A percentile compares a stretch with the other conserved stretches of the same genome.
Conservation (phyloP, 371 early-diverging fungal species). For the Circinella umbellata region DNA sequence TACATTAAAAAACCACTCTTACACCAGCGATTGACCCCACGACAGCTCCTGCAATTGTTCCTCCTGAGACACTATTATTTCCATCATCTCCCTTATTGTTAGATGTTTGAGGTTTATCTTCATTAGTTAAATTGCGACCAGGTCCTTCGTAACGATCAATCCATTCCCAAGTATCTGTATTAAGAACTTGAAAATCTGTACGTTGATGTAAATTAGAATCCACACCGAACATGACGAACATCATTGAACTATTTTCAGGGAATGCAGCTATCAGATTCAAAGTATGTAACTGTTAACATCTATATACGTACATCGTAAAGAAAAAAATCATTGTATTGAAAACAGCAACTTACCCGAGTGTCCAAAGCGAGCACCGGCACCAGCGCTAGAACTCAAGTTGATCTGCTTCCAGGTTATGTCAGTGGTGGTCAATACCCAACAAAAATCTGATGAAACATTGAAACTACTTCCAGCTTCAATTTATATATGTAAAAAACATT, state of each 20-base stretch:
- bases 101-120: neutral
- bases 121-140: neutral
- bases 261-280: neutral
- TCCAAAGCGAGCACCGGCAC: slow-evolving; percentile 28
- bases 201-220: slow-evolving; percentile 1
- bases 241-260: neutral
- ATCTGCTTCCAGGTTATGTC: slow-evolving; percentile 14
- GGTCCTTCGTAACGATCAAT: neutral
- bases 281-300: no score
- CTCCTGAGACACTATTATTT: neutral
- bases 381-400: slow-evolving; percentile 9
- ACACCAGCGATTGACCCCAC: neutral
- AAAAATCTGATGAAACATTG: slow-evolving; percentile 14
- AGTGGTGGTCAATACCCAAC: slow-evolving; percentile 7
- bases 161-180: neutral
- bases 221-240: neutral
- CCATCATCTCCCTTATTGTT: neutral
- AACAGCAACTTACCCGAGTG: slow-evolving; percentile 20
- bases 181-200: neutral
- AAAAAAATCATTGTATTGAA: neutral
- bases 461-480: neutral
- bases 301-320: no score
- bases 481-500: neutral
- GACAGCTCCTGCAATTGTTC: neutral
- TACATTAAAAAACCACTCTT: no score